These are phyloP conservation scores for Melampsora americana DNA, from an alignment of 1,284 basidiomycete genomes.

Conservation along the genomic window DNA sequence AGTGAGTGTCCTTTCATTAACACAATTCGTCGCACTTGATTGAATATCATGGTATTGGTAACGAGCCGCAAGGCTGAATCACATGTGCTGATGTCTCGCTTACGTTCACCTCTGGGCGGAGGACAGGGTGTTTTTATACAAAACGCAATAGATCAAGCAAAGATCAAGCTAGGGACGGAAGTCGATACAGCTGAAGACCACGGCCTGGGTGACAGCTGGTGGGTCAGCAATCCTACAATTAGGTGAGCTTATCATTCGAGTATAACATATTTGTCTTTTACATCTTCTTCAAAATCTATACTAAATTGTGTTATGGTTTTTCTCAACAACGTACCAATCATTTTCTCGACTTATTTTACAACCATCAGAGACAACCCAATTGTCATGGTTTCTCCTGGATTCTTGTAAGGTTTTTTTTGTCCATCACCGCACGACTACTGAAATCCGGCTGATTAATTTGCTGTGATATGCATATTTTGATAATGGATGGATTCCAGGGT, in stretches of 20 bases:
- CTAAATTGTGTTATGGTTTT: too few species aligned
- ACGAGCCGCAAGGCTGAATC: too few species aligned
- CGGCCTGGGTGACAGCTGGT: background rate
- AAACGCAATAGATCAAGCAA: background rate
- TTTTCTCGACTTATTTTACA: too few species aligned
- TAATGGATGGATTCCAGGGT: too few species aligned
- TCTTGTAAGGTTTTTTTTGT: background rate
- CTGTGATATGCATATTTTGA: too few species aligned
- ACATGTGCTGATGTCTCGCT: too few species aligned
- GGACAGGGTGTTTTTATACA: background rate
- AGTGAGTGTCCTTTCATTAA: too few species aligned
- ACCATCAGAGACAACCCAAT: background rate
- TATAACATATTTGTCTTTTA: background rate
- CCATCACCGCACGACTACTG: too few species aligned
- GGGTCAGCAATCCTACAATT: background rate
- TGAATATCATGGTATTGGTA: too few species aligned
- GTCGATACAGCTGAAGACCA: background rate
- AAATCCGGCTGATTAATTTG: too few species aligned
- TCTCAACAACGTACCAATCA: too few species aligned
- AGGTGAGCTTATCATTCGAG: background rate
- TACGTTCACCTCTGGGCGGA: background rate
- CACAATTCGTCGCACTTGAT: too few species aligned
- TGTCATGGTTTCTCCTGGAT: background rate
- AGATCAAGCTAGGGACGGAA: background rate
- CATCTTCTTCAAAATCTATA: background rate